These are phyloP conservation scores for Bifiguratus adelaidae DNA, from an alignment of 192 early-diverging fungal species.

Conservation along the genomic window DNA sequence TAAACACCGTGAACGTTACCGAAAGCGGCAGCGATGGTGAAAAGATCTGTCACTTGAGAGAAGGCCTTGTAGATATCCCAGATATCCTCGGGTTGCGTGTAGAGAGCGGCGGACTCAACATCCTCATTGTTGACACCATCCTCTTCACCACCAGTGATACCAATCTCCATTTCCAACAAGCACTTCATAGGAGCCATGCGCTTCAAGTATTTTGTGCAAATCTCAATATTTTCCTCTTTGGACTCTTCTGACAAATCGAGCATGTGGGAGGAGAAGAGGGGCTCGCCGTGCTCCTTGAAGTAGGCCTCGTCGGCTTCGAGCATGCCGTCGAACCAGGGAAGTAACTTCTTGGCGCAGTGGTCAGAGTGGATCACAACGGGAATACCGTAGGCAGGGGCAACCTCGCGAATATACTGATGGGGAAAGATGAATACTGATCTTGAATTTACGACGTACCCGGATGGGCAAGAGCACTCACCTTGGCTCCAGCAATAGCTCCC, in stretches of 20 bases:
- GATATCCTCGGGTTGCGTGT: conserved; percentile 95
- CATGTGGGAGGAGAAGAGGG: conserved; percentile 98
- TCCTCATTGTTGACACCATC: conserved; percentile 95
- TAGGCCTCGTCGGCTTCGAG: conserved; percentile 88
- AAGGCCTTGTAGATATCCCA: conserved; percentile 91
- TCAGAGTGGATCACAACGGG: conserved; percentile 81
- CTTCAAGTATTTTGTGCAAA: conserved; percentile 82
- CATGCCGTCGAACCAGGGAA: conserved; percentile 98
- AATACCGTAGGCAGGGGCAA: conserved; percentile 22
- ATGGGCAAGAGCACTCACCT: conserved; percentile 41
- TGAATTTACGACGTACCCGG: background rate
- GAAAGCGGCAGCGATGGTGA: conserved; percentile 84
- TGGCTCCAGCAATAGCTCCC: conserved; percentile 85
- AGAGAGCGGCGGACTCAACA: conserved; percentile 83
- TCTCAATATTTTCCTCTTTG: conserved; percentile 91
- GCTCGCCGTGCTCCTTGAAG: conserved; percentile 88
- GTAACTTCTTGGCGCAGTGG: conserved; percentile 95
- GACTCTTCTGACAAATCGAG: conserved; percentile 91
- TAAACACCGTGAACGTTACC: conserved; percentile 64
- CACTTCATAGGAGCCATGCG: conserved; percentile 83
- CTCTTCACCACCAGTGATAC: conserved; percentile 97
- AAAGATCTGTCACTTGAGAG: conserved; percentile 72
- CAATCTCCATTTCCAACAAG: conserved; percentile 97
- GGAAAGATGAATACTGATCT: background rate
- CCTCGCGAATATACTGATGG: conserved; percentile 17